Base-by-base conservation (phyloP, 2,329 filamentous ascomycete species). In the Apiospora koreana region DNA sequence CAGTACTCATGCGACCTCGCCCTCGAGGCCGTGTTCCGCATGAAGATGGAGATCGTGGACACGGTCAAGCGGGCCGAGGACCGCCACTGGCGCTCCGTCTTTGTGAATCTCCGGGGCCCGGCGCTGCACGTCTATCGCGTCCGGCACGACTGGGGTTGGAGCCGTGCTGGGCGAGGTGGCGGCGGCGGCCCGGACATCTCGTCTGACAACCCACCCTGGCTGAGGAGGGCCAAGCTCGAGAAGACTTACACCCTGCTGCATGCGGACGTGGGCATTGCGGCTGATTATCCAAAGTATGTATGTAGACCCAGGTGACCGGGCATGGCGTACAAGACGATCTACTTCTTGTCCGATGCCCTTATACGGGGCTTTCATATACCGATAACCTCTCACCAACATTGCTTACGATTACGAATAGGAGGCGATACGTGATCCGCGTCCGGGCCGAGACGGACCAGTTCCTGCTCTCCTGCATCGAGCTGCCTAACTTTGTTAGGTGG, bases 361-460 rank as follows among this genome's bases (percentile, higher is more conserved):
- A 23, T 10, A 64, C 31, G 50, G 21, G n/a, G 43, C 35, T 8
- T 35, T 8, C 35, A 35, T 35, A 3, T 41, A 28, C 45, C 41
- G 9, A 35, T 42, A 28, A 23, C n/a, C 25, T 16, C 1, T n/a
- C 31, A 70, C 69, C 70, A 62, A 72, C 67, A 67, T 71, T 73
- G 68, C 73, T 35, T 70, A n/a, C 43, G 31, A 69, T 2, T 54
- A 0, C 0, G 9, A 2, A n/a, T 69, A 89, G 87, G 76, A 86
- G 87, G 68, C 86, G 86, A 69, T 91, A 91, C 78, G 91, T 92
- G 16, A 89, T 94, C 71, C 89, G 92, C n/a, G 78, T 94, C 71
- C 87, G 93, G 38, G 87, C 90, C 42, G 92, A 94, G 80, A 89
- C 89, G 1, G 91, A 94, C 74, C 93, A 94, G 76, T 90, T 94